Conservation (phyloP, 257 asterid genomes). For the Jacaranda copaia region DNA sequence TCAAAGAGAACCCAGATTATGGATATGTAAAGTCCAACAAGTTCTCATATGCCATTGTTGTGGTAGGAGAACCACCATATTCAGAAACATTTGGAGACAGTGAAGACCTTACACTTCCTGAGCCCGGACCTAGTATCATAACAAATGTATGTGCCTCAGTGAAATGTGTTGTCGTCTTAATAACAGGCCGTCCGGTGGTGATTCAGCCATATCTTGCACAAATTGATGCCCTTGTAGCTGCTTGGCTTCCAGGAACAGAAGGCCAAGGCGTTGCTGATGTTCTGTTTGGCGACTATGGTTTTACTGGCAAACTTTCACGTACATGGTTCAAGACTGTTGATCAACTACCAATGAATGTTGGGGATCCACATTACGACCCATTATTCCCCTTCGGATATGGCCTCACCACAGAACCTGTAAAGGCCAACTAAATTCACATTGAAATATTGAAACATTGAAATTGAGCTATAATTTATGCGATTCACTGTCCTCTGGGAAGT, state of each 20-base stretch:
- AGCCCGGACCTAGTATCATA: slow-evolving; percentile 45
- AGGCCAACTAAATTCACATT: slow-evolving; percentile 25
- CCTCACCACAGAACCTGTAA: slow-evolving; percentile 49
- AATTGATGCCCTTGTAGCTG: slow-evolving; percentile 57
- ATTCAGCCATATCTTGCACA: slow-evolving; percentile 48
- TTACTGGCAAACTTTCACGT: slow-evolving; percentile 50
- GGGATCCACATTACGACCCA: slow-evolving; percentile 56
- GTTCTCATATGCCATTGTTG: slow-evolving; percentile 55
- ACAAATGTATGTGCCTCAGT: slow-evolving; percentile 44
- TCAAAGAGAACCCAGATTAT: slow-evolving; percentile 43
- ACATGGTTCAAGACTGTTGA: slow-evolving; percentile 61
- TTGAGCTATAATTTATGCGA: slow-evolving; percentile 20
- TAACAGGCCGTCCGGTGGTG: slow-evolving; percentile 61
- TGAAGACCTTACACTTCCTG: slow-evolving; percentile 48
- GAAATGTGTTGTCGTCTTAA: slow-evolving; percentile 49
- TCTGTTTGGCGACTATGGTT: slow-evolving; percentile 56
- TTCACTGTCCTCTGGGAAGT: background rate
- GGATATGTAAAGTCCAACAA: slow-evolving; percentile 37
- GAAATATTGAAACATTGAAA: background rate
- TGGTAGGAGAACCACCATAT: slow-evolving; percentile 61
- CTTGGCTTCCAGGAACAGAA: slow-evolving; percentile 66
- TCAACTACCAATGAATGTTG: slow-evolving; percentile 62
- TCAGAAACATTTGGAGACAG: slow-evolving; percentile 59
- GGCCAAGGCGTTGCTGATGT: slow-evolving; percentile 67
- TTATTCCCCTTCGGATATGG: slow-evolving; percentile 56